Evolutionary conservation across 2,329 filamentous ascomycete genomes (phyloP).

Genomic region (Hyphodiscus sp.): DNA sequence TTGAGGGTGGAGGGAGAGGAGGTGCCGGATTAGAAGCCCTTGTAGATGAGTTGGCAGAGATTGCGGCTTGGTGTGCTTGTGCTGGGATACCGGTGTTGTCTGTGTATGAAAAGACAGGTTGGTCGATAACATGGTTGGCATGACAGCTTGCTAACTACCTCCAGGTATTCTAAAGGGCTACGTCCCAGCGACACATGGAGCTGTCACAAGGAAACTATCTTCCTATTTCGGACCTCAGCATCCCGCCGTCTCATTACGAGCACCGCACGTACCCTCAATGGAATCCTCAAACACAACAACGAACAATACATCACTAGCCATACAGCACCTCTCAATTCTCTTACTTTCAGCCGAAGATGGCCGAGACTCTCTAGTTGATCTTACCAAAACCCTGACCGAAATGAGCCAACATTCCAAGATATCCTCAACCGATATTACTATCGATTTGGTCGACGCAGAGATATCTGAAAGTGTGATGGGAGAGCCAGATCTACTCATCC

Average conservation of each 20-base stretch:
- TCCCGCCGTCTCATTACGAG: constrained; percentile 65
- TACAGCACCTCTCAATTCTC: constrained; percentile 52
- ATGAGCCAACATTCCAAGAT: constrained; percentile 92
- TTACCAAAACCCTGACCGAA: constrained; percentile 87
- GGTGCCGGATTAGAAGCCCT: constrained; percentile 73
- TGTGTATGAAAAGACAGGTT: constrained; percentile 88
- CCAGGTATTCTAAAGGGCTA: constrained; percentile 83
- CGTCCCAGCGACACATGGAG: constrained; percentile 75
- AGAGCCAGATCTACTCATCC: constrained; percentile 82
- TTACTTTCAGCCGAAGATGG: constrained; percentile 85
- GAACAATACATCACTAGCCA: constrained; percentile 33
- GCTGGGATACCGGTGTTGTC: constrained; percentile 83
- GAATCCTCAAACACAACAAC: constrained; percentile 38
- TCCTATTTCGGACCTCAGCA: constrained; percentile 78
- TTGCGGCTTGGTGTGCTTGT: constrained; percentile 88
- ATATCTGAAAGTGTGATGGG: constrained; percentile 71
- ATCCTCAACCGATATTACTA: constrained; percentile 71
- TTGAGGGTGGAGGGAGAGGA: constrained; percentile 62
- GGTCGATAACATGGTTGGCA: constrained; percentile 20
- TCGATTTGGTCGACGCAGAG: constrained; percentile 84
- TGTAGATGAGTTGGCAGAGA: constrained; percentile 84
- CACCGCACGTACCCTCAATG: constrained; percentile 61
- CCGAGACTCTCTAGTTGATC: constrained; percentile 86
- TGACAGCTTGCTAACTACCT: constrained; percentile 11
- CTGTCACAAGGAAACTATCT: constrained; percentile 71